Percentiles rank a stretch among this genome's conserved stretches.
Conservation (phyloP, 768 basidiomycete genomes). For the Wakefieldia striispora region DNA sequence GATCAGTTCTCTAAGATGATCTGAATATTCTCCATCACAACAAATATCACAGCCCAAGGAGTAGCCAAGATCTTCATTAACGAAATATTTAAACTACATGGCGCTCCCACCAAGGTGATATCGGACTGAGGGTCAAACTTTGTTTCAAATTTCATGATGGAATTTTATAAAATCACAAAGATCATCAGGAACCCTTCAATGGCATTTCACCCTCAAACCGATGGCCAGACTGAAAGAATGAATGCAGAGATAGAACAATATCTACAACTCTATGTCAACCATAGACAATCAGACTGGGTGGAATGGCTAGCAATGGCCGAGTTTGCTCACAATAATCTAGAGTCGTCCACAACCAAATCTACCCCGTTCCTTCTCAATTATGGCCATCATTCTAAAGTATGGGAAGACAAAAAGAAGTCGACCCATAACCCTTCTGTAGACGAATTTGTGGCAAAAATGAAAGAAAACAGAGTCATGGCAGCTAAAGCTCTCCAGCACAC, state of each 20-base stretch:
- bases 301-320: too few species aligned
- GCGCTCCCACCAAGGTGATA: constrained; percentile 28
- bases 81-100: constrained; percentile 25
- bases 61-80: constrained; percentile 18
- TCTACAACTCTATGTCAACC: not conserved
- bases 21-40: not conserved
- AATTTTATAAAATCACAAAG: too few species aligned
- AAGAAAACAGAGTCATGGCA: too few species aligned
- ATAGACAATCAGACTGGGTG: not conserved
- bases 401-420: too few species aligned
- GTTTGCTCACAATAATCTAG: too few species aligned
- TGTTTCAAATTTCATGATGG: constrained; percentile 13
- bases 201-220: constrained; percentile 40
- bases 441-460: too few species aligned
- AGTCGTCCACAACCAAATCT: too few species aligned
- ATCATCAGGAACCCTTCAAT: constrained; percentile 29
- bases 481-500: too few species aligned
- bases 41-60: constrained; percentile 10
- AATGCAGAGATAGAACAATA: not conserved
- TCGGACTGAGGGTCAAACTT: constrained; percentile 31
- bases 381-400: too few species aligned
- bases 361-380: too few species aligned
- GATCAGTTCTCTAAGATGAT: constrained; percentile 7
- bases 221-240: not conserved
- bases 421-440: too few species aligned